These are phyloP conservation scores for Kurtzmaniella fragi DNA, from an alignment of 805 yeast genomes.

Conservation along the genomic window DNA sequence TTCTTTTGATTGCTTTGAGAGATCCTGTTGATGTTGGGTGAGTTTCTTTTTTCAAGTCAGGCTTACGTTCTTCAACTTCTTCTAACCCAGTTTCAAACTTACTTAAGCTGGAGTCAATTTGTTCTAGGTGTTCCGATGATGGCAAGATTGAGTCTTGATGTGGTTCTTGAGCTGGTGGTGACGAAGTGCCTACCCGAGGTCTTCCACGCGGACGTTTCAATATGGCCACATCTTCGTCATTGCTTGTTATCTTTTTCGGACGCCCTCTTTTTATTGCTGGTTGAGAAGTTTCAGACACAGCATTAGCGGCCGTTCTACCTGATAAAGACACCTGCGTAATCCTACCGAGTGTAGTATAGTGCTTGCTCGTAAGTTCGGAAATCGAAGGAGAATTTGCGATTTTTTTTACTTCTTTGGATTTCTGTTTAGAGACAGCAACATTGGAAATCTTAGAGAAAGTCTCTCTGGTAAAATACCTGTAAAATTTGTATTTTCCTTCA, in stretches of 20 bases:
- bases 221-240: too few relatives aligned
- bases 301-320: neutral
- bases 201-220: too few relatives aligned
- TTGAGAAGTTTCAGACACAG: too few relatives aligned
- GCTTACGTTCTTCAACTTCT: conserved; percentile 1
- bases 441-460: conserved; percentile 6
- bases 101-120: conserved; percentile 4
- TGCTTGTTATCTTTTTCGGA: too few relatives aligned
- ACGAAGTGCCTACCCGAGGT: too few relatives aligned
- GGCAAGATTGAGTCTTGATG: too few relatives aligned
- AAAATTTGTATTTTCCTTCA: conserved; percentile 69
- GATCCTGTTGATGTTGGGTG: conserved; percentile 12
- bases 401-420: conserved; percentile 2
- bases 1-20: conserved; percentile 24
- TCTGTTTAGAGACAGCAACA: neutral
- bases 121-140: too few relatives aligned
- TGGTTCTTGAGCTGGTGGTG: too few relatives aligned
- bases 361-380: conserved; percentile 12
- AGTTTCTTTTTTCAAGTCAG: conserved; percentile 3
- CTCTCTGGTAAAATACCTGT: conserved; percentile 42
- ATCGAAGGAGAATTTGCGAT: conserved; percentile 5
- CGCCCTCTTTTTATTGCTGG: too few relatives aligned
- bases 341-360: conserved; percentile 18
- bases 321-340: conserved; percentile 17
- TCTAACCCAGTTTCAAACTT: conserved; percentile 7